Conservation (phyloP, 1,284 basidiomycete species). For the Pseudozyma hubeiensis region DNA sequence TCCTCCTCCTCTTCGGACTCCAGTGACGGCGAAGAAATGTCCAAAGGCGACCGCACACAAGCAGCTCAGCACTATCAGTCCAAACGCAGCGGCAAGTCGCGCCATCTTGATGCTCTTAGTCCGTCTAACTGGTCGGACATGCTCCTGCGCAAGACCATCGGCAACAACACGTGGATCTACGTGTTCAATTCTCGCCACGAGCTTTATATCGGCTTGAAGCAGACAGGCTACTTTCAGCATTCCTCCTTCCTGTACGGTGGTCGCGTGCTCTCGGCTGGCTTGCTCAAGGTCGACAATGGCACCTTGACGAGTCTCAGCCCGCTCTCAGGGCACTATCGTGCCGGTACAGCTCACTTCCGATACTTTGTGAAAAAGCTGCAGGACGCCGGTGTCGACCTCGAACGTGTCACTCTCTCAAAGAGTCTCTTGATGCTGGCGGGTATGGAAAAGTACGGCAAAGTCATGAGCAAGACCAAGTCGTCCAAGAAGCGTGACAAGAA, state of each 20-base stretch:
- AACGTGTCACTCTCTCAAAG: conserved; percentile 54
- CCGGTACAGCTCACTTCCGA: conserved; percentile 56
- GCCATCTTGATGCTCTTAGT: conserved; percentile 38
- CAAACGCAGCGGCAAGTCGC: conserved; percentile 42
- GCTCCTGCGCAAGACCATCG: conserved; percentile 56
- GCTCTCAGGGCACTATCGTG: conserved; percentile 58
- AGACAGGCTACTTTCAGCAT: conserved; percentile 63
- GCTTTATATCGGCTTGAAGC: conserved; percentile 60
- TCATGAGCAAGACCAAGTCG: conserved; percentile 48
- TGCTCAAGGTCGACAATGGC: conserved; percentile 56
- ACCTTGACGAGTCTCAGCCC: conserved; percentile 51
- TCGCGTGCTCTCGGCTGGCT: conserved; percentile 55
- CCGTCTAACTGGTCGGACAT: conserved; percentile 53
- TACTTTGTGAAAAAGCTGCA: conserved; percentile 60
- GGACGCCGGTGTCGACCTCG: conserved; percentile 52
- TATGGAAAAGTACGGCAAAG: conserved; percentile 59
- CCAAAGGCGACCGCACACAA: conserved; percentile 22
- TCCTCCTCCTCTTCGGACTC: conserved; percentile 28
- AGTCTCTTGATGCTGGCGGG: conserved; percentile 50
- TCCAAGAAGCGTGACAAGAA: conserved; percentile 27
- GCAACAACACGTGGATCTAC: conserved; percentile 59
- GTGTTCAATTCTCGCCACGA: conserved; percentile 60
- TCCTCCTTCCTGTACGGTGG: conserved; percentile 60
- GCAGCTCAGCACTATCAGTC: conserved; percentile 44
- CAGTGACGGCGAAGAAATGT: conserved; percentile 46